phyloP scores from a whole-genome alignment of 768 basidiomycete species.

The Amanita pseudoporphyria region DNA sequence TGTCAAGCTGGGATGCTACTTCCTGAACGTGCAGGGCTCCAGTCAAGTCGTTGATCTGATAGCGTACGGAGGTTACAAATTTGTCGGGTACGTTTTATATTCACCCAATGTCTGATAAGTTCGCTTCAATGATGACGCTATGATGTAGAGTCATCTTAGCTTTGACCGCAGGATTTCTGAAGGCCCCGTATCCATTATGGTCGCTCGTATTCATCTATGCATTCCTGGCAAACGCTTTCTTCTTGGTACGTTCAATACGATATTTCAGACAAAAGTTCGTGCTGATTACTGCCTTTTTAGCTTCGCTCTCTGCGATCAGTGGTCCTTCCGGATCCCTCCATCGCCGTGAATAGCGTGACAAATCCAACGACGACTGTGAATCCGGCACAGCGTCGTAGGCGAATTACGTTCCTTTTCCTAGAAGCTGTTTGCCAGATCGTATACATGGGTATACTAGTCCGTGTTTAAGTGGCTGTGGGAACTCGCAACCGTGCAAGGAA shows the following conservation, averaged over 20 bases:
- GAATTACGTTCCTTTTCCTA: conserved; percentile 84
- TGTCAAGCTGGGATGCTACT: conserved; percentile 87
- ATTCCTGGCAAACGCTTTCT: conserved; percentile 87
- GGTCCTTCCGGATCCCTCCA: conserved; percentile 73
- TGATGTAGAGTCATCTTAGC: conserved; percentile 74
- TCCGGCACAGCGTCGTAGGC: conserved; percentile 68
- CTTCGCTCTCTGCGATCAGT: conserved; percentile 89
- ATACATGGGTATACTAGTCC: conserved; percentile 79
- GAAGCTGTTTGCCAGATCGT: conserved; percentile 75
- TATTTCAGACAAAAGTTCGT: background rate
- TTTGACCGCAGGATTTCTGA: conserved; percentile 61
- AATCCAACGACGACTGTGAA: conserved; percentile 48
- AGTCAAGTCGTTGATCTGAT: conserved; percentile 72
- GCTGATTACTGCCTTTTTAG: conserved; percentile 28
- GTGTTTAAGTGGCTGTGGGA: conserved; percentile 23
- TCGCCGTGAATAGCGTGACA: conserved; percentile 18
- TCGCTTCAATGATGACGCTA: background rate
- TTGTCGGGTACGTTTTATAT: conserved; percentile 68
- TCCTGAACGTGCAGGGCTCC: conserved; percentile 75
- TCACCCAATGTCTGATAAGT: background rate
- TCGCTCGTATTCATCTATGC: conserved; percentile 71
- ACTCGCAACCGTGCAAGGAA: background rate
- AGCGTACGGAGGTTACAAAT: conserved; percentile 96
- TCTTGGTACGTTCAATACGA: conserved; percentile 54
- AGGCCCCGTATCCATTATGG: conserved; percentile 53